A percentile compares a stretch with the other conserved stretches of the same genome.
Conservation (phyloP, 192 early-diverging fungal species). For the Backusella sp. region DNA sequence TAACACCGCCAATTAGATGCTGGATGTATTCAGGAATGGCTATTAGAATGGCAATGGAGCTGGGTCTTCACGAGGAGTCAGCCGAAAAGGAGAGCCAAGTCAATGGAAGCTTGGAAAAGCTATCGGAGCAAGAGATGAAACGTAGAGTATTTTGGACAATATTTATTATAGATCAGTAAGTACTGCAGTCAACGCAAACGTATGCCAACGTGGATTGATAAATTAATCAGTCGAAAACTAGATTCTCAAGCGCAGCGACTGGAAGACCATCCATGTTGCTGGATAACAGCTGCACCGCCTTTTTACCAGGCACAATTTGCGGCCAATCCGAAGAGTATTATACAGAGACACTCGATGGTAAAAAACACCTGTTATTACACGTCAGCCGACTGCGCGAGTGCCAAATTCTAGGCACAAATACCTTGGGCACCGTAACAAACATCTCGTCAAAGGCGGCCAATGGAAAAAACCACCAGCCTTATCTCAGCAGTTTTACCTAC, state of each 20-base stretch:
- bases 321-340: neutral
- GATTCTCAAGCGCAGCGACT: constrained; percentile 38
- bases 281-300: constrained; percentile 45
- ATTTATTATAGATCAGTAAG: constrained; percentile 52
- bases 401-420: neutral
- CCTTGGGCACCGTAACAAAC: neutral
- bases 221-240: neutral
- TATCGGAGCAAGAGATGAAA: constrained; percentile 48
- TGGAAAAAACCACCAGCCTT: constrained; percentile 68
- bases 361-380: neutral
- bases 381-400: neutral
- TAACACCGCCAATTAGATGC: constrained; percentile 18
- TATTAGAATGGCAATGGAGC: constrained; percentile 47
- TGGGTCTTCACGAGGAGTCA: constrained; percentile 51
- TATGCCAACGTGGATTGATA: neutral
- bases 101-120: constrained; percentile 25
- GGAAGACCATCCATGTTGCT: constrained; percentile 50
- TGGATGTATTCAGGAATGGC: constrained; percentile 58
- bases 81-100: neutral
- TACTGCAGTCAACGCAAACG: neutral
- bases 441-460: neutral
- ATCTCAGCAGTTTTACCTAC: constrained; percentile 62
- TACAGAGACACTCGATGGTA: neutral
- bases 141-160: constrained; percentile 53
- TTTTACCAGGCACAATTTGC: constrained; percentile 38